Evolutionary conservation across 2,329 filamentous ascomycete species (phyloP).

Genomic region (Aspergillus persii): DNA sequence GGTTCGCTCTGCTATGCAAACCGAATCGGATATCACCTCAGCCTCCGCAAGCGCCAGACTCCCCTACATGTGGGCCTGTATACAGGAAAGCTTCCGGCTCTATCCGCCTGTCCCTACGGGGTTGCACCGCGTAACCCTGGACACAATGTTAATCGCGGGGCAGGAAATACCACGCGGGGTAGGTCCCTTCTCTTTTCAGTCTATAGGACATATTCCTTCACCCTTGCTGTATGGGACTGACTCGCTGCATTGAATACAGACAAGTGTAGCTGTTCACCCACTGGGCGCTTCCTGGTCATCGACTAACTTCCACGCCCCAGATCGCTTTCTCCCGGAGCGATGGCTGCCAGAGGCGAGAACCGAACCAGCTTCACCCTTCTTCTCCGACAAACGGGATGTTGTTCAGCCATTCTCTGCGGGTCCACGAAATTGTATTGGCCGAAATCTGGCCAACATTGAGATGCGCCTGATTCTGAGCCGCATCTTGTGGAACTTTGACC

Average conservation of each 20-base stretch:
- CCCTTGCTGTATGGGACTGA: too few relatives aligned
- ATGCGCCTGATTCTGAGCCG: conserved; percentile 49
- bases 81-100: conserved; percentile 43
- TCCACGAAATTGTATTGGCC: conserved; percentile 51
- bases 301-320: conserved; percentile 44
- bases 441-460: conserved; percentile 50
- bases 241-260: conserved; percentile 27
- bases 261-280: conserved; percentile 43
- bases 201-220: too few relatives aligned
- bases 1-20: conserved; percentile 31
- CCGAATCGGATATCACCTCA: conserved; percentile 31
- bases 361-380: conserved; percentile 31
- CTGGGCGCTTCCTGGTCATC: conserved; percentile 45
- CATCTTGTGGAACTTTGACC: conserved; percentile 51
- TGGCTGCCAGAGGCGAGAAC: conserved; percentile 34
- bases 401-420: conserved; percentile 51
- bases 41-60: conserved; percentile 24
- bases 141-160: conserved; percentile 4
- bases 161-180: conserved; percentile 1
- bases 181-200: too few relatives aligned
- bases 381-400: conserved; percentile 42
- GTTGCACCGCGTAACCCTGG: conserved; percentile 13
- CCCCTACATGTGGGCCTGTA: conserved; percentile 39
- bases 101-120: conserved; percentile 32
- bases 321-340: conserved; percentile 49